A percentile compares a stretch with the other conserved stretches of the same genome.
Conservation (phyloP, 352 stramenopile genomes). For the Globisporangium lucens region DNA sequence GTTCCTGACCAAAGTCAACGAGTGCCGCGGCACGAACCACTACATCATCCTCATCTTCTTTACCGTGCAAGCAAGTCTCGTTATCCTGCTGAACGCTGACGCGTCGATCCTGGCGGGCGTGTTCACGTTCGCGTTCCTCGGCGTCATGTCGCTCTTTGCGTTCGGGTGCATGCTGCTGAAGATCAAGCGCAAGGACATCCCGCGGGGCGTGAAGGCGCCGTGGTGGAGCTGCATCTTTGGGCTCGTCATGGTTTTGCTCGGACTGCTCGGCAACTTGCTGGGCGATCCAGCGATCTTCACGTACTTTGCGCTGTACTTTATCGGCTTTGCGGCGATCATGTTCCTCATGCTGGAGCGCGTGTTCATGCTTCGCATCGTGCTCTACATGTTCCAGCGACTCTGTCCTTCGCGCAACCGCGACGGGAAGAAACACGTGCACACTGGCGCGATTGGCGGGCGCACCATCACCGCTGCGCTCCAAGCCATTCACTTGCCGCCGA, state of each 20-base stretch:
- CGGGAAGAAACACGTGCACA: conserved; percentile 35
- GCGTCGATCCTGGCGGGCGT: conserved; percentile 78
- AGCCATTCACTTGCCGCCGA: conserved; percentile 74
- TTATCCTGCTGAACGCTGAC: conserved; percentile 75
- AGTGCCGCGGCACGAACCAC: conserved; percentile 81
- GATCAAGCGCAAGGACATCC: conserved; percentile 74
- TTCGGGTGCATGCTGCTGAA: conserved; percentile 83
- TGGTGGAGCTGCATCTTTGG: conserved; percentile 32
- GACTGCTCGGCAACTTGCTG: conserved; percentile 6
- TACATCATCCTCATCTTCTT: conserved; percentile 85
- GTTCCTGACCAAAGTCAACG: conserved; percentile 62
- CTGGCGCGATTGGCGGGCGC: conserved; percentile 57
- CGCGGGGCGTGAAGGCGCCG: conserved; percentile 37
- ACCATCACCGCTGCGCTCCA: conserved; percentile 62
- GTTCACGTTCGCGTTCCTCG: conserved; percentile 84
- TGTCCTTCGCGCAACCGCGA: conserved; percentile 42
- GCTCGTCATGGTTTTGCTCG: conserved; percentile 22
- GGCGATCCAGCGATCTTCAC: conserved; percentile 60
- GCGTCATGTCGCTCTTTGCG: conserved; percentile 80
- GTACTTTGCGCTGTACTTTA: conserved; percentile 81
- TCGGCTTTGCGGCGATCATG: conserved; percentile 65
- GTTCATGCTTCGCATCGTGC: conserved; percentile 66
- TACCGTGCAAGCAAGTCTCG: conserved; percentile 61
- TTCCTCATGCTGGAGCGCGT: conserved; percentile 82
- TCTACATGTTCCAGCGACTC: conserved; percentile 60